Evolutionary conservation across 805 yeast species (phyloP).

Genomic region (Starmerella cellae): DNA sequence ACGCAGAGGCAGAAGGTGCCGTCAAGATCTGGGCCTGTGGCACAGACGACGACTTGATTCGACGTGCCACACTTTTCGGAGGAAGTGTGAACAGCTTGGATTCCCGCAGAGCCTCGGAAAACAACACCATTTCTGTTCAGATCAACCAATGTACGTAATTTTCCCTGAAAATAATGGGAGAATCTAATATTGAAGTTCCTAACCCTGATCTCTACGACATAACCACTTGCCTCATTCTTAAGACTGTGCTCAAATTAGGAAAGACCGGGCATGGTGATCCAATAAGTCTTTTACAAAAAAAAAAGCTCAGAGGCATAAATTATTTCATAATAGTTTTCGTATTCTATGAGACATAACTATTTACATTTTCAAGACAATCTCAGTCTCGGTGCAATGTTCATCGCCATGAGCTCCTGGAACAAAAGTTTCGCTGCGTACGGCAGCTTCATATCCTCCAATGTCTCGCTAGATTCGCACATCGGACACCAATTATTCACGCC

Average conservation of each 20-base stretch:
- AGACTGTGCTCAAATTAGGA: no score
- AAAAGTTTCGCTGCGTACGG: conserved; percentile 97
- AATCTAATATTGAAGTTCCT: no score
- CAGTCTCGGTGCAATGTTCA: conserved; percentile 96
- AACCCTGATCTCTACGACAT: no score
- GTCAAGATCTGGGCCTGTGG: conserved; percentile 25
- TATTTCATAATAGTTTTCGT: no score
- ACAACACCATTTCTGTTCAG: conserved; percentile 12
- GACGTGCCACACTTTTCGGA: conserved; percentile 13
- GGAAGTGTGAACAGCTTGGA: conserved; percentile 23
- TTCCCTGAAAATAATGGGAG: no score
- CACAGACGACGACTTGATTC: conserved; percentile 13
- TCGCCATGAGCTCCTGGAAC: conserved; percentile 94
- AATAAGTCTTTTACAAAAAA: no score
- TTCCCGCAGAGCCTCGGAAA: conserved; percentile 20
- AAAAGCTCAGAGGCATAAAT: no score
- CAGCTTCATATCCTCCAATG: conserved; percentile 82
- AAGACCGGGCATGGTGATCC: no score
- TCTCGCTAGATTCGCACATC: conserved; percentile 80
- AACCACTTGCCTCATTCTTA: no score
- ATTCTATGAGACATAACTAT: no score
- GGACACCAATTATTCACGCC: conserved; percentile 97
- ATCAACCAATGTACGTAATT: no score
- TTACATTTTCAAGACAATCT: conserved; percentile 32
- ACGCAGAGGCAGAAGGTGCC: conserved; percentile 26